Percentiles rank a stretch among this genome's conserved stretches.
These are phyloP conservation scores for Macrolepiota dolichaula DNA, from an alignment of 768 basidiomycete species.

Conservation along the genomic window DNA sequence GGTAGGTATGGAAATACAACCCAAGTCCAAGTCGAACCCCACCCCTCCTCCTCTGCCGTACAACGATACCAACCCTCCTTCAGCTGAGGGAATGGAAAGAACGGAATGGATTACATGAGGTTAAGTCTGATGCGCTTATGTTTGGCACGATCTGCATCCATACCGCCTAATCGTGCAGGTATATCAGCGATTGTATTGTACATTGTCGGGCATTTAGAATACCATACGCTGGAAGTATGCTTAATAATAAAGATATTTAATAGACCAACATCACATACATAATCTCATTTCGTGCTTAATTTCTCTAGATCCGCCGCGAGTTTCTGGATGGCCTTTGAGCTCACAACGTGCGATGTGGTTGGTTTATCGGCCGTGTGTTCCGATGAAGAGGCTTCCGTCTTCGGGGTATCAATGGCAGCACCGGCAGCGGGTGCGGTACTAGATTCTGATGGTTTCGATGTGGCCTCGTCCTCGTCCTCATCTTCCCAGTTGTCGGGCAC, in stretches of 20 bases:
- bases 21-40: constrained; percentile 31
- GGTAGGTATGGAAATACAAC: constrained; percentile 65
- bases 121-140: background rate
- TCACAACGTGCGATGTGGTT: constrained; percentile 13
- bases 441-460: constrained; percentile 22
- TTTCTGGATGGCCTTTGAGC: constrained; percentile 18
- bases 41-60: constrained; percentile 19
- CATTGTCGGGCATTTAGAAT: constrained; percentile 3
- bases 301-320: constrained; percentile 54
- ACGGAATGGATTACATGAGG: constrained; percentile 29
- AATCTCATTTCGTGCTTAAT: constrained; percentile 48
- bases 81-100: constrained; percentile 30
- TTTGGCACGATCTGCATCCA: constrained; percentile 1
- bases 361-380: constrained; percentile 8
- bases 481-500: constrained; percentile 83
- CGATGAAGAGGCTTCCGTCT: constrained; percentile 11
- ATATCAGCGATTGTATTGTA: constrained; percentile 10
- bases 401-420: constrained; percentile 14
- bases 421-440: constrained; percentile 18
- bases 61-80: constrained; percentile 24
- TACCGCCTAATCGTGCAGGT: background rate
- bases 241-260: constrained; percentile 15
- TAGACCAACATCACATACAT: constrained; percentile 23
- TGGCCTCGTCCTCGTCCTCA: constrained; percentile 47
- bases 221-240: constrained; percentile 2